A percentile compares a stretch with the other conserved stretches of the same genome.
Evolutionary conservation across 306 rosid species (phyloP).

Genomic region (Coriaria nepalensis): DNA sequence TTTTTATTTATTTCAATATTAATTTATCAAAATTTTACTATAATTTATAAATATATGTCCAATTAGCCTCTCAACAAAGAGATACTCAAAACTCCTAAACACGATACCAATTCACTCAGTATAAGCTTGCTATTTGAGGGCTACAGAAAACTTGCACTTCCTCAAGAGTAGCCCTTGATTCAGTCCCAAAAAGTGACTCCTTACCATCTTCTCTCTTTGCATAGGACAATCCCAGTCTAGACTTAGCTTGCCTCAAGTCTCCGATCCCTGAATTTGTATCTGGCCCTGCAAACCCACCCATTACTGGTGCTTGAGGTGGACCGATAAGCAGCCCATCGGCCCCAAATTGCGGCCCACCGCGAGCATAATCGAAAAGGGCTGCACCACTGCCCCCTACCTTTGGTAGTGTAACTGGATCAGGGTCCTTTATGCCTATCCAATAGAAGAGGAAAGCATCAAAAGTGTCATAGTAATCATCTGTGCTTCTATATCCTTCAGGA

Average conservation of each 20-base stretch:
- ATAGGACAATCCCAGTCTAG: constrained; percentile 74
- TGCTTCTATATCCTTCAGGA: constrained; percentile 93
- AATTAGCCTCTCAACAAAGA: no score
- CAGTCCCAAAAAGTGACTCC: constrained; percentile 73
- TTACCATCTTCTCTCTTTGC: constrained; percentile 83
- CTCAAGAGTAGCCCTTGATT: constrained; percentile 43
- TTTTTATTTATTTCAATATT: no score
- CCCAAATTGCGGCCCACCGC: constrained; percentile 78
- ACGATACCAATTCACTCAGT: no score
- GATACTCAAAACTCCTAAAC: no score
- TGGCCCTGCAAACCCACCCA: constrained; percentile 46
- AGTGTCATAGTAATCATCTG: constrained; percentile 77
- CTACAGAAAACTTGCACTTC: constrained; percentile 80
- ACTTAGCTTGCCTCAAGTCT: constrained; percentile 69
- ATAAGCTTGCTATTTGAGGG: constrained; percentile 84
- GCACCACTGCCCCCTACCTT: constrained; percentile 48
- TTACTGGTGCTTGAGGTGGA: constrained; percentile 37
- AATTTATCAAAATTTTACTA: no score
- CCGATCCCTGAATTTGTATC: constrained; percentile 51
- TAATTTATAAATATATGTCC: no score
- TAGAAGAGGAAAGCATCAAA: constrained; percentile 78
- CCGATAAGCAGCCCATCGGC: constrained; percentile 69
- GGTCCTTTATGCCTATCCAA: constrained; percentile 24
- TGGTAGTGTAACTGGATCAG: constrained; percentile 30
- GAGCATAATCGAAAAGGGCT: constrained; percentile 40